Evolutionary conservation across 2,329 filamentous ascomycete genomes (phyloP), one percentile per base, ranked within the genome.

Genomic region (Thelonectria blattea): DNA sequence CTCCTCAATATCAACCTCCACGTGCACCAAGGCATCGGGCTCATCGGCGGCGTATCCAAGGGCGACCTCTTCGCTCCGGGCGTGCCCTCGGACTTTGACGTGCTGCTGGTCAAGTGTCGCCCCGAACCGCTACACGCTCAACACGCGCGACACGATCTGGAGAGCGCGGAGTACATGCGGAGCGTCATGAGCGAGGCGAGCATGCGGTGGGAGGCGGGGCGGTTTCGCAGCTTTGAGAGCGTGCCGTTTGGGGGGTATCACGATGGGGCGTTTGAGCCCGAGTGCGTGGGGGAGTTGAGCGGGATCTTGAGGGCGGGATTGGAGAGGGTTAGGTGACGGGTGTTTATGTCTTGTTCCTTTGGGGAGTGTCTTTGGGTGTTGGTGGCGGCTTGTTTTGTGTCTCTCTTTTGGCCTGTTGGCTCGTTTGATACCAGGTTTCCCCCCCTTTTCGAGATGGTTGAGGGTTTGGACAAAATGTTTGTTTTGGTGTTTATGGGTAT

Each of bases 171-270:
- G 12, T 48, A 58, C 11, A 58, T 68, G 27, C 51, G 61, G 46
- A 54, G 49, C 17, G 58, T 68, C 22, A 69, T 68, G 65, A 53
- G 58, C 22, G 65, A 69, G 37, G 39, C 50, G 39, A 55, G 52
- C 47, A 69, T 69, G 67, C 61, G 63, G 5, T 69, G 67, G 67
- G 57, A 69, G 17, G 39, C 59, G 6, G 49, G 46, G 22, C 65
- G 59, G 24, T 69, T 69, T 34, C 48, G 55, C 32, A 66, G 56
- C 42, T 69, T 69, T 22, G 45, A 62, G 50, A 60, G 58, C 18
- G 60, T 66, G 24, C 64, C 67, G 2, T 69, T 69, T 32, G 66
- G 65, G 46, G 67, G 65, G 8, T 60, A 68, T 12, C 67, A 69
- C 52, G 65, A 69, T 48, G 57, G 65, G 7, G 67, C 67, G 10